phyloP scores from a whole-genome alignment of 2,329 filamentous ascomycete species.

The Biscogniauxia mediterranea region DNA sequence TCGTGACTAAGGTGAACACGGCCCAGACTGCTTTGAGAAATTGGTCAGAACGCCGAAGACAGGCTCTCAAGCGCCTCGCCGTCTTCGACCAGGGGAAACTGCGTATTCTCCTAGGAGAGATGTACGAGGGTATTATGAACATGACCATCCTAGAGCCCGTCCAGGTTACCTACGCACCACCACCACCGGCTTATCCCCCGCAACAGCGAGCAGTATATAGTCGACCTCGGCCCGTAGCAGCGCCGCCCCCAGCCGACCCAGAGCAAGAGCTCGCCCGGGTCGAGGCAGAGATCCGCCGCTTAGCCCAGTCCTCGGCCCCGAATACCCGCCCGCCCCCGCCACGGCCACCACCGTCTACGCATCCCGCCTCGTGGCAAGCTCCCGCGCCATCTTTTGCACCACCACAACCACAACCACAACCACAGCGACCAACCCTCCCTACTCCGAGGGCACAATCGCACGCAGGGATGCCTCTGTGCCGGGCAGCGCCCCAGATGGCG shows the following conservation, averaged over 20 bases:
- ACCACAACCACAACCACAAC: background rate
- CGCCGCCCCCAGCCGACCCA: constrained; percentile 1
- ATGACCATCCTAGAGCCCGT: constrained; percentile 10
- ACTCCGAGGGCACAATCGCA: no score
- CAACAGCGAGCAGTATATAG: background rate
- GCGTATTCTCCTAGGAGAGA: constrained; percentile 9
- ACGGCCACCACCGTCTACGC: background rate
- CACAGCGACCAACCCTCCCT: no score
- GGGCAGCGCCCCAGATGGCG: no score
- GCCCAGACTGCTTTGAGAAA: background rate
- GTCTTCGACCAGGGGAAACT: constrained; percentile 20
- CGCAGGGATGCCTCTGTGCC: no score
- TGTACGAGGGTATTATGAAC: constrained; percentile 14
- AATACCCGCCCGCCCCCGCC: background rate
- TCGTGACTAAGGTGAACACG: constrained; percentile 26
- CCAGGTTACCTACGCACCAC: background rate
- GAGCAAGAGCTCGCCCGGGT: constrained; percentile 1
- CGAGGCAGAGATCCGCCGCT: constrained; percentile 2
- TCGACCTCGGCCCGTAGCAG: background rate
- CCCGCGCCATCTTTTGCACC: background rate
- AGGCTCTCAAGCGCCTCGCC: constrained; percentile 9
- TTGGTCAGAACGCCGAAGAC: constrained; percentile 7
- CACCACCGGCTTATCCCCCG: background rate
- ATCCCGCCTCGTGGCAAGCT: background rate
- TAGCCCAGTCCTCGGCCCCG: background rate